phyloP scores from a whole-genome alignment of 495 filamentous ascomycete genomes.

The Filosporella fistucella region DNA sequence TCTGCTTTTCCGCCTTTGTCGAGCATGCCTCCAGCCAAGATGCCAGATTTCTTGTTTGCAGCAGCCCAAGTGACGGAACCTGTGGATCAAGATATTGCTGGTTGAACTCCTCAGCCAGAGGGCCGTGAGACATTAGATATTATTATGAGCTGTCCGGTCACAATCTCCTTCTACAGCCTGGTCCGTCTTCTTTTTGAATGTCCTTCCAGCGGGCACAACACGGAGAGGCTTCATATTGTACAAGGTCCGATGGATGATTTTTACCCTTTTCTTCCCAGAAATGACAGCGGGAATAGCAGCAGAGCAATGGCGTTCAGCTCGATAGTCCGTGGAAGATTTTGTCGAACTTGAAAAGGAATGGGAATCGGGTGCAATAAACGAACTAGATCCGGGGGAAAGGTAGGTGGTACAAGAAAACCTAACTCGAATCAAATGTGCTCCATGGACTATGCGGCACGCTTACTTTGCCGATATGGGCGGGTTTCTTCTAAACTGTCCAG shows the following conservation, averaged over 20 bases:
- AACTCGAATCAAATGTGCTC: constrained; percentile 6
- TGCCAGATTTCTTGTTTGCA: too few species aligned
- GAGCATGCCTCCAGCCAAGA: too few species aligned
- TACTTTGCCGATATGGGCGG: constrained; percentile 38
- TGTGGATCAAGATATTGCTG: too few species aligned
- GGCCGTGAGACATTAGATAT: constrained; percentile 11
- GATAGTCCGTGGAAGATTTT: not conserved
- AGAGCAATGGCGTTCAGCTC: not conserved
- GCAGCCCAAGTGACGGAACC: too few species aligned
- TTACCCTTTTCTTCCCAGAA: constrained; percentile 2
- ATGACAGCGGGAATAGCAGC: not conserved
- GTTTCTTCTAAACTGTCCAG: constrained; percentile 23
- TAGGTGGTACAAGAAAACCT: constrained; percentile 4
- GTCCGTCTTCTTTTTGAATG: constrained; percentile 7
- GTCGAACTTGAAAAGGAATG: not conserved
- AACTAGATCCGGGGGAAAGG: constrained; percentile 1
- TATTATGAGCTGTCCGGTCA: not conserved
- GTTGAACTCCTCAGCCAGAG: constrained; percentile 6
- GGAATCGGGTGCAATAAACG: not conserved
- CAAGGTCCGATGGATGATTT: not conserved
- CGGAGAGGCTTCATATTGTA: not conserved
- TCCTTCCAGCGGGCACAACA: not conserved
- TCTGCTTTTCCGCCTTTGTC: too few species aligned
- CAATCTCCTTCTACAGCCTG: constrained; percentile 7
- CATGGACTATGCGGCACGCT: constrained; percentile 32